Base-by-base conservation (phyloP, 2,329 filamentous ascomycete genomes). In the Diaporthe sp. region DNA sequence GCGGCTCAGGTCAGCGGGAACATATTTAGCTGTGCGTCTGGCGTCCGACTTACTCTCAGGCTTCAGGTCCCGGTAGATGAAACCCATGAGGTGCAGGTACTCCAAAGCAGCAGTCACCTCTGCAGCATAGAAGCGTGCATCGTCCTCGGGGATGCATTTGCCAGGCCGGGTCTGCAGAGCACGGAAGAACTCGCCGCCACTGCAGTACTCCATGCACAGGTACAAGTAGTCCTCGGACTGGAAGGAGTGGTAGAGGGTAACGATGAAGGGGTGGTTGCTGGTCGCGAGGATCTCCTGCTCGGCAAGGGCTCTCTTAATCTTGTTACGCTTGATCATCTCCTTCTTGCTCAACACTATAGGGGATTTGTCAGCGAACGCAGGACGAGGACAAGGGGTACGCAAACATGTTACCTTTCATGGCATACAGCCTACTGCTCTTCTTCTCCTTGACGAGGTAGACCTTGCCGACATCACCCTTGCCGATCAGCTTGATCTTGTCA, bases 321-420 rank as follows among this genome's bases (percentile, higher is more conserved):
- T 99, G 88, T 99, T 99, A 74, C 97, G 94, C 88, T 99, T 99
- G 85, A 99, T 99, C 97, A 99, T 99, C 85, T 99, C 97, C 88
- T 98, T 98, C 86, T 99, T 99, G 89, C 96, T 98, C 84, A 99
- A 83, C 8, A 99, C 97, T 98, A 81, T 22, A 70, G 22, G 35
- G 3, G 27, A 69, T 69, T 56, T 71, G 83, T 89, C 79, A 89
- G 85, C 79, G 72, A 55, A 19, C 63, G 58, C 39, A n/a, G 35
- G 25, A 42, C 17, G 10, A 13, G 10, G 50, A 22, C 56, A 25
- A 30, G 15, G 10, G 44, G 8, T 25, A 25, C n/a, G 50, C n/a
- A 25, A 25, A 53, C 75, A 83, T 88, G 78, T 83, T 83, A 98
- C 96, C 96, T 86, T 99, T 99, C 97, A 99, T 99, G 71, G 97